Evolutionary conservation across 176 grass and related monocot species (phyloP), one percentile per base, ranked within the genome.

Genomic region (Aegilops sharonensis): DNA sequence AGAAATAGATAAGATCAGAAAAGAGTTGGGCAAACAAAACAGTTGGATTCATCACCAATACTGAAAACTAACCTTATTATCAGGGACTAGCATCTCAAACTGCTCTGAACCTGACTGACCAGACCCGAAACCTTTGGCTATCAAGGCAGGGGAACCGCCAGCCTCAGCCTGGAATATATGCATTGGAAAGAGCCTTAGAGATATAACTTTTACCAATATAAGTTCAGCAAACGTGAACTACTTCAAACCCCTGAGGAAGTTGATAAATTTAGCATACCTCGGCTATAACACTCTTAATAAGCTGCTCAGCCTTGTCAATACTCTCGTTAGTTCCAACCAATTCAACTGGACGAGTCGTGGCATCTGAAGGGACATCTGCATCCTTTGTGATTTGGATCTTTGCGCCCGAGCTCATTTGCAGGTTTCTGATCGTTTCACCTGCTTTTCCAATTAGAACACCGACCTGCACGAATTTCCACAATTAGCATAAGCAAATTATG

Each of bases 361-460:
- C 87, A 86, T 90, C 73, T 17, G 87, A 36, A 79, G 90, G 75
- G 47, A 78, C 90, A 14, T 99, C 92, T 1, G 60, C 63, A 10
- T 99, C 97, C 89, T 93, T 99, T 68, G 92, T 95, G 62, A 99
- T 96, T 84, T 99, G 97, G 40, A 99, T 99, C 93, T 95, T 93
- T 4, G 94, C 89, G 5, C 94, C 94, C 0, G 97, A 99, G 81
- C 78, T 94, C 13, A 63, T 65, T 80, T 99, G 97, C 66, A 99
- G 75, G 80, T 90, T 92, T 71, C 78, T 96, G 72, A 99, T 96
- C n/a, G 94, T 99, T 39, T 99, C 97, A 27, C 97, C 97, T 52
- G 87, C 21, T 87, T 99, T 99, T 43, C 97, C 97, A 40, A 99
- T 99, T 43, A 99, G 77, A 11, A 99, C 94, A 77, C 97, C 94